Percentiles rank a stretch among this genome's conserved stretches.
Conservation (phyloP, 257 asterid genomes). For the Solanum pennellii region DNA sequence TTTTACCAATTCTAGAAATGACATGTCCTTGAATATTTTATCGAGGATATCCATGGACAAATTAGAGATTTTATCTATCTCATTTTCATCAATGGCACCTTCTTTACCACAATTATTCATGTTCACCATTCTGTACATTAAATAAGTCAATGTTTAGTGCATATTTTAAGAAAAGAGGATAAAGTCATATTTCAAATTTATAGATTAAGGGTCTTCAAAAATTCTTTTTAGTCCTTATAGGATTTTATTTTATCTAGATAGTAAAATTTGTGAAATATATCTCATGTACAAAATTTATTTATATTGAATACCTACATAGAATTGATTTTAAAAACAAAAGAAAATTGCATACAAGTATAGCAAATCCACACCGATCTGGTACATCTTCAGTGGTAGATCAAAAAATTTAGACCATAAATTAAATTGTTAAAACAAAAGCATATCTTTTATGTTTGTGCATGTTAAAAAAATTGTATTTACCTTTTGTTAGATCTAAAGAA, state of each 20-base stretch:
- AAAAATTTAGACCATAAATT: no score
- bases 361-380: no score
- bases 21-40: not conserved
- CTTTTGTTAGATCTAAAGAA: no score
- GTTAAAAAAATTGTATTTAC: not conserved
- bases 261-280: not conserved
- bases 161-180: not conserved
- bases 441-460: no score
- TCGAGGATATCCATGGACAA: not conserved
- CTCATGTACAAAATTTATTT: not conserved
- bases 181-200: no score
- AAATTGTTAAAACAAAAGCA: no score
- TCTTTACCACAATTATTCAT: not conserved
- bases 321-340: no score
- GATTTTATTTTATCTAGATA: not conserved
- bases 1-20: not conserved
- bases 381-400: no score
- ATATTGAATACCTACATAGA: not conserved
- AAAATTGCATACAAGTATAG: no score
- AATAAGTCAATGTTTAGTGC: not conserved
- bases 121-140: not conserved
- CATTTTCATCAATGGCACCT: not conserved
- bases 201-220: not conserved
- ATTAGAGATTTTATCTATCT: not conserved
- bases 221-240: not conserved